Conservation (phyloP, 768 basidiomycete genomes). For the Macrolepiota fuliginosa region DNA sequence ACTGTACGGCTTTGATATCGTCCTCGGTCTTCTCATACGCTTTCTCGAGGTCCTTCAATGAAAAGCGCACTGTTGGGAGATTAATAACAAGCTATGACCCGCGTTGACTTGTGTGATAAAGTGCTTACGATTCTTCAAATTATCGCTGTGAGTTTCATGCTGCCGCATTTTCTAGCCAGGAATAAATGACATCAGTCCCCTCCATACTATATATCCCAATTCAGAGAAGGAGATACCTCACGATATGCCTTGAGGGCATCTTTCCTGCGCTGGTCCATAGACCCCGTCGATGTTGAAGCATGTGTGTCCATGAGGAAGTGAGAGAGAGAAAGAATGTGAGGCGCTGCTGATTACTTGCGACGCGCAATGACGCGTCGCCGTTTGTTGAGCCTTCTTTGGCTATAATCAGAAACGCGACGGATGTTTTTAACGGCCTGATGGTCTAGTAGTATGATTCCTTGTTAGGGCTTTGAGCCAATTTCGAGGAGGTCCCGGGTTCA, state of each 20-base stretch:
- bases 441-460: conserved; percentile 64
- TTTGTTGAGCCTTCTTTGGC: neutral
- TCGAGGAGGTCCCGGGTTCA: conserved; percentile 89
- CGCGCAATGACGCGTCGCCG: conserved; percentile 40
- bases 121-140: conserved; percentile 82
- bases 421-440: conserved; percentile 37
- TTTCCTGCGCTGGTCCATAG: conserved; percentile 68
- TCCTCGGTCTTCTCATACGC: conserved; percentile 96
- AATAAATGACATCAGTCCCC: conserved; percentile 13
- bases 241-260: conserved; percentile 78
- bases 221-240: conserved; percentile 43
- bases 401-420: neutral
- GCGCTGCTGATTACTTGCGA: conserved; percentile 18
- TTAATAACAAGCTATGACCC: neutral
- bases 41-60: conserved; percentile 85
- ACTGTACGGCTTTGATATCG: conserved; percentile 98
- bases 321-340: conserved; percentile 14
- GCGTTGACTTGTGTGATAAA: neutral
- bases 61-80: conserved; percentile 70
- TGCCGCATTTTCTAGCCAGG: conserved; percentile 82
- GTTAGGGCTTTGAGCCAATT: conserved; percentile 38
- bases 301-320: conserved; percentile 38
- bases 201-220: neutral
- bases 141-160: conserved; percentile 85
- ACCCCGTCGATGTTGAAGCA: conserved; percentile 54